phyloP scores from a whole-genome alignment of 495 filamentous ascomycete species.

The Chaetomium cochliodes region DNA sequence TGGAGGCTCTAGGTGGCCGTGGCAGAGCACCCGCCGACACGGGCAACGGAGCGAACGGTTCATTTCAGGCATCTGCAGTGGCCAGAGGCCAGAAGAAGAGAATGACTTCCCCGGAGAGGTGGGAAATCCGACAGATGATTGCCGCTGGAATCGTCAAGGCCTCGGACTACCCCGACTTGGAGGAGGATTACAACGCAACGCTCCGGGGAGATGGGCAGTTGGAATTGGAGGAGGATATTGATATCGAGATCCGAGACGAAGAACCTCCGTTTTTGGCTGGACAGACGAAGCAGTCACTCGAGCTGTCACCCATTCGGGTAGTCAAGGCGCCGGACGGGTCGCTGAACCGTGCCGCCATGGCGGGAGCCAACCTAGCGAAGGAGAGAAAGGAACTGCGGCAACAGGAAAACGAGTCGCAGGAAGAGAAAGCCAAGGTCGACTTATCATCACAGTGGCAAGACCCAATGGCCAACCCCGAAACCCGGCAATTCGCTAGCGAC shows the following conservation, averaged over 20 bases:
- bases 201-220: constrained; percentile 82
- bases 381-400: constrained; percentile 86
- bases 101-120: constrained; percentile 92
- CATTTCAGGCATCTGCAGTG: constrained; percentile 40
- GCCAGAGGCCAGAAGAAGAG: constrained; percentile 69
- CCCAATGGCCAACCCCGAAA: constrained; percentile 83
- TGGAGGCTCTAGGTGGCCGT: constrained; percentile 70
- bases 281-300: constrained; percentile 92
- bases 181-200: constrained; percentile 89
- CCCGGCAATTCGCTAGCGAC: constrained; percentile 84
- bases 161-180: constrained; percentile 88
- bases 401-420: constrained; percentile 81
- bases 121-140: constrained; percentile 96
- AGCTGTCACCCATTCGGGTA: constrained; percentile 90
- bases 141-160: constrained; percentile 90
- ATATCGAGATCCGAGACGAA: constrained; percentile 94
- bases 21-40: constrained; percentile 52
- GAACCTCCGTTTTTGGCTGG: constrained; percentile 95
- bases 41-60: constrained; percentile 24
- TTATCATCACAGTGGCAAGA: constrained; percentile 93
- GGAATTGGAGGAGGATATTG: constrained; percentile 94
- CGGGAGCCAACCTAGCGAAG: constrained; percentile 84
- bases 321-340: constrained; percentile 97
- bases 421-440: constrained; percentile 76
- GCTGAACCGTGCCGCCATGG: constrained; percentile 91